Percentiles rank a stretch among this genome's conserved stretches.
Conservation (phyloP, 176 grass and related monocot species). For the Oryza nivara region DNA sequence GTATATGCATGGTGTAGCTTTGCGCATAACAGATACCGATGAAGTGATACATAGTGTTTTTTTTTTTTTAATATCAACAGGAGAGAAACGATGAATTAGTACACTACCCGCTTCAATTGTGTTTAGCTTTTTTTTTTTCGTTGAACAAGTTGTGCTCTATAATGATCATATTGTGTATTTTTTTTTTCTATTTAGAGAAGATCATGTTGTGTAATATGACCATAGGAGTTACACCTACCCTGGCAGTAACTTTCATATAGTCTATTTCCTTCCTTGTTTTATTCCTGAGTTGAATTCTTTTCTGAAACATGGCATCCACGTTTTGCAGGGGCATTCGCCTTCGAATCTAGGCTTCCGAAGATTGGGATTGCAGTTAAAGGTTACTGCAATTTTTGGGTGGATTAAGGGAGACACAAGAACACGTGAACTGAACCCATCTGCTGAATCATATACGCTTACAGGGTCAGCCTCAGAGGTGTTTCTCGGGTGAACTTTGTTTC, state of each 20-base stretch:
- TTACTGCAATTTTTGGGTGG: slow-evolving; percentile 78
- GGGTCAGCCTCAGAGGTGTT: slow-evolving; percentile 74
- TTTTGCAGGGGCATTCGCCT: slow-evolving; percentile 47
- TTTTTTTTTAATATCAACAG: not conserved
- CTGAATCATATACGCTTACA: slow-evolving; percentile 67
- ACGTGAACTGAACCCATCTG: slow-evolving; percentile 59
- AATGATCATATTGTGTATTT: not conserved
- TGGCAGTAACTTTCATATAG: slow-evolving; percentile 3
- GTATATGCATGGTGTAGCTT: not conserved
- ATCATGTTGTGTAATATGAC: slow-evolving; percentile 2
- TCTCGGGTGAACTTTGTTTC: slow-evolving; percentile 27
- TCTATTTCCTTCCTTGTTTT: not conserved
- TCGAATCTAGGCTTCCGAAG: slow-evolving; percentile 9
- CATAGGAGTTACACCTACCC: not conserved
- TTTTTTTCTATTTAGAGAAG: too few relatives aligned
- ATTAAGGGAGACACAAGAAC: slow-evolving; percentile 42
- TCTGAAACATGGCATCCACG: not conserved
- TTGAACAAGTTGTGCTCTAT: not conserved
- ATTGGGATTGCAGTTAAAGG: slow-evolving; percentile 38
- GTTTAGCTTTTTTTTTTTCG: not conserved
- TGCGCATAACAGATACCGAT: too few relatives aligned
- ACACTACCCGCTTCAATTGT: not conserved
- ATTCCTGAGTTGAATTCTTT: not conserved
- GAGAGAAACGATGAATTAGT: not conserved
- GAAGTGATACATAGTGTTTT: too few relatives aligned